Conservation (phyloP, 305 asterid genomes). For the Rubia tinctorum region DNA sequence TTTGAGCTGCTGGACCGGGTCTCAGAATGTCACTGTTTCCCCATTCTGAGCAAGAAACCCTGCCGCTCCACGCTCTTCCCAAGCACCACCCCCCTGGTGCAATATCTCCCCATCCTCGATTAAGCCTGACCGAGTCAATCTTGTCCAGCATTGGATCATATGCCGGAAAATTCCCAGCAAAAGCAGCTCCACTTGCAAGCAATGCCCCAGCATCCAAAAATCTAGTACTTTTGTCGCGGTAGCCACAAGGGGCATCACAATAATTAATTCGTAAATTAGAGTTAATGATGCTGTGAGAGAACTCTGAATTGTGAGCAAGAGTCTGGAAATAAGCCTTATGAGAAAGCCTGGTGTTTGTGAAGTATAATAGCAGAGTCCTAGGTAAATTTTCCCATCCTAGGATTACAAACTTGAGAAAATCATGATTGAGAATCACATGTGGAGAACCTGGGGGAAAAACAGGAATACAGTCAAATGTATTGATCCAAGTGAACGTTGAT, state of each 20-base stretch:
- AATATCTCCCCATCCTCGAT: conserved; percentile 21
- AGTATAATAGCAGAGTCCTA: conserved; percentile 35
- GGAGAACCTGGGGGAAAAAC: conserved; percentile 34
- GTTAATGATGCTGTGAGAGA: conserved; percentile 31
- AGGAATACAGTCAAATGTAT: background rate
- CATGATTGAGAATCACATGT: conserved; percentile 34
- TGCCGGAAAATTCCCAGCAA: conserved; percentile 27
- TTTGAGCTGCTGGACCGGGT: conserved; percentile 34
- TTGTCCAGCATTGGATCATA: conserved; percentile 27
- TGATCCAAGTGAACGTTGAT: background rate
- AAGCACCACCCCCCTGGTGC: conserved; percentile 47
- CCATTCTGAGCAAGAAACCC: conserved; percentile 37
- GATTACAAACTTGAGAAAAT: conserved; percentile 28
- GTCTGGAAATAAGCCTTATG: conserved; percentile 41
- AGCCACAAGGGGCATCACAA: conserved; percentile 2
- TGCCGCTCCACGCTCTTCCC: conserved; percentile 29
- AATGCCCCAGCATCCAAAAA: conserved; percentile 15
- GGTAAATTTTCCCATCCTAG: conserved; percentile 45
- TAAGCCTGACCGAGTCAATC: conserved; percentile 35
- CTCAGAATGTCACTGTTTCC: conserved; percentile 27
- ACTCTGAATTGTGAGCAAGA: conserved; percentile 32
- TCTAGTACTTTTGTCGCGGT: conserved; percentile 1
- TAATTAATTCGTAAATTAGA: conserved; percentile 30
- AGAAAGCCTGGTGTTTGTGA: conserved; percentile 34
- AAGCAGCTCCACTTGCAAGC: conserved; percentile 31